Evolutionary conservation across 2,329 filamentous ascomycete genomes (phyloP).

Genomic region (Beauveria pseudobassiana): DNA sequence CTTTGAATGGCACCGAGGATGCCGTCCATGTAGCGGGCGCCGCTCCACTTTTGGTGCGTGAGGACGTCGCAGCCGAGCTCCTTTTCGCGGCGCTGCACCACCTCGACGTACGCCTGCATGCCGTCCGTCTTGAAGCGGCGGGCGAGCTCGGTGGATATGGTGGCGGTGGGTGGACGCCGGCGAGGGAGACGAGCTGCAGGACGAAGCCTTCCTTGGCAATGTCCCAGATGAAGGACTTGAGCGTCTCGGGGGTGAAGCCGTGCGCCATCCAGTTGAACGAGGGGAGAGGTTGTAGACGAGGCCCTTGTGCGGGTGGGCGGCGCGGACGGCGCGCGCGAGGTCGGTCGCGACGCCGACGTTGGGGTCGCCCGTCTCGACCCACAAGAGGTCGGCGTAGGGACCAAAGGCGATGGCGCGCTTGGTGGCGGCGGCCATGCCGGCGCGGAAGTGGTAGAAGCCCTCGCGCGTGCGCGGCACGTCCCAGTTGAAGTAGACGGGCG

Average conservation of each 20-base stretch:
- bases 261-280: constrained; percentile 99
- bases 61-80: constrained; percentile 86
- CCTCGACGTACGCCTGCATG: constrained; percentile 95
- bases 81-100: constrained; percentile 85
- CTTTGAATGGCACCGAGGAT: constrained; percentile 87
- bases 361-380: constrained; percentile 93
- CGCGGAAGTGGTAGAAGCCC: constrained; percentile 85
- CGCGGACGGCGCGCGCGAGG: constrained; percentile 71
- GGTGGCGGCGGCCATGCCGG: constrained; percentile 77
- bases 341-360: constrained; percentile 67
- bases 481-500: constrained; percentile 24
- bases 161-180: constrained; percentile 58
- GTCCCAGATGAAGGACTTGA: constrained; percentile 95
- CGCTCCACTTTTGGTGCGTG: constrained; percentile 84
- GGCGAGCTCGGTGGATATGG: constrained; percentile 65
- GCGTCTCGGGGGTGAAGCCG: constrained; percentile 73
- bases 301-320: constrained; percentile 66
- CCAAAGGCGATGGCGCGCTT: constrained; percentile 90
- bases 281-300: constrained; percentile 91
- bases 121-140: constrained; percentile 79
- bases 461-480: constrained; percentile 79
- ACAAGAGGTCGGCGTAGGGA: constrained; percentile 88
- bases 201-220: constrained; percentile 80
- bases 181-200: constrained; percentile 59
- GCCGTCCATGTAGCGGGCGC: constrained; percentile 69